These are phyloP conservation scores for Elongisporangium prolatum DNA, from an alignment of 352 stramenopile genomes.

Conservation along the genomic window DNA sequence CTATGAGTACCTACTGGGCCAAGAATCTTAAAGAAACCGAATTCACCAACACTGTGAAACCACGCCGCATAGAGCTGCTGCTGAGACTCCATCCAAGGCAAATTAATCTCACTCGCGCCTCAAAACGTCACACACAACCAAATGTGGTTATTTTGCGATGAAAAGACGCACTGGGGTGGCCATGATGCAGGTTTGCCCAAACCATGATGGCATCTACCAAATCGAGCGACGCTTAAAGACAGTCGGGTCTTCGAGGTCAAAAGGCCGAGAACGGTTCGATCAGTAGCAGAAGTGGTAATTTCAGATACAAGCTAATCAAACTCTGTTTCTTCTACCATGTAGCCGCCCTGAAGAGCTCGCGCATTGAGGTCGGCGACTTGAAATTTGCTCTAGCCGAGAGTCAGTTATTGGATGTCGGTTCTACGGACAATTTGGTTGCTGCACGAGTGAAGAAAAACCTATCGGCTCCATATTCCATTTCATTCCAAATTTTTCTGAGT, in stretches of 20 bases:
- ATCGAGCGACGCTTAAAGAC: neutral
- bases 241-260: neutral
- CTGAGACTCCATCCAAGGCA: neutral
- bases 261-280: neutral
- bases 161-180: neutral
- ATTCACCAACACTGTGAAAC: neutral
- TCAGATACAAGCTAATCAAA: neutral
- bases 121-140: neutral
- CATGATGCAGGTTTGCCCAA: neutral
- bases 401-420: neutral
- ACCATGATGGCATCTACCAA: neutral
- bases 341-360: neutral
- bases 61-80: too few species aligned
- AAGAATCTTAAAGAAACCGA: neutral
- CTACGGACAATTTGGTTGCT: neutral
- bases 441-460: neutral
- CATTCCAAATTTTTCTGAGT: too few species aligned
- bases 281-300: neutral
- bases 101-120: neutral
- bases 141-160: neutral
- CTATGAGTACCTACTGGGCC: neutral
- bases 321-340: neutral
- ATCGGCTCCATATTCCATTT: too few species aligned
- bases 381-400: neutral
- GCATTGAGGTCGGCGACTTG: neutral